These are phyloP conservation scores for Phytopythium delawarense DNA, from an alignment of 352 stramenopile genomes.

Conservation along the genomic window DNA sequence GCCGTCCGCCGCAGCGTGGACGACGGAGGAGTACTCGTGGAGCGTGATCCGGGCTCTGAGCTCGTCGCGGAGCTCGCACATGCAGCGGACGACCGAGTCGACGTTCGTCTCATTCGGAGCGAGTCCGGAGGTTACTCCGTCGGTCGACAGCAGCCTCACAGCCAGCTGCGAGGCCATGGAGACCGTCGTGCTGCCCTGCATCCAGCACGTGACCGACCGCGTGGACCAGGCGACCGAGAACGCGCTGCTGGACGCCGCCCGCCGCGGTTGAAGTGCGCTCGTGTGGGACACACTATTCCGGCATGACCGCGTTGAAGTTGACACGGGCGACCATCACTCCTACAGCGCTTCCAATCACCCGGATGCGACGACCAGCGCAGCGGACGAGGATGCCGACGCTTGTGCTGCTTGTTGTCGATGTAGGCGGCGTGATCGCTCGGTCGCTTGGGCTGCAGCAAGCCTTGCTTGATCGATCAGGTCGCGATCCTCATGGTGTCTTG, in stretches of 20 bases:
- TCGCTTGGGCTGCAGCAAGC: not conserved
- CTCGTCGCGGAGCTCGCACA: not conserved
- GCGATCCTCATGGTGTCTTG: no score
- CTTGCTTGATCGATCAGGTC: no score
- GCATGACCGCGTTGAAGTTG: not conserved
- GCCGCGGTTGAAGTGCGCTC: not conserved
- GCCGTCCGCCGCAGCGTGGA: no score
- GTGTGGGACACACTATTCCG: not conserved
- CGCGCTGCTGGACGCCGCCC: slow-evolving; percentile 1
- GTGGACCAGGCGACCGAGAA: slow-evolving; percentile 4
- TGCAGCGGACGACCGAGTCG: not conserved
- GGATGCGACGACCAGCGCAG: not conserved
- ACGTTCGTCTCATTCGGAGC: not conserved
- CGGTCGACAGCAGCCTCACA: not conserved
- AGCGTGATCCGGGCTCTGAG: not conserved
- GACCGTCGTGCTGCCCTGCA: not conserved
- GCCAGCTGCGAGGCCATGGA: not conserved
- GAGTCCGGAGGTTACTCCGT: not conserved
- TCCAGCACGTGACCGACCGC: not conserved
- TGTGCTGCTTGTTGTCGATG: not conserved
- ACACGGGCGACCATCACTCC: not conserved
- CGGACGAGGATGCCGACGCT: not conserved
- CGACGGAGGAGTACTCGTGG: slow-evolving; percentile 3
- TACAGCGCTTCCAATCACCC: not conserved
- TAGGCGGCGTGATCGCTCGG: no score